phyloP scores from a whole-genome alignment of 2,329 filamentous ascomycete genomes.

The Aspergillus jensenii region DNA sequence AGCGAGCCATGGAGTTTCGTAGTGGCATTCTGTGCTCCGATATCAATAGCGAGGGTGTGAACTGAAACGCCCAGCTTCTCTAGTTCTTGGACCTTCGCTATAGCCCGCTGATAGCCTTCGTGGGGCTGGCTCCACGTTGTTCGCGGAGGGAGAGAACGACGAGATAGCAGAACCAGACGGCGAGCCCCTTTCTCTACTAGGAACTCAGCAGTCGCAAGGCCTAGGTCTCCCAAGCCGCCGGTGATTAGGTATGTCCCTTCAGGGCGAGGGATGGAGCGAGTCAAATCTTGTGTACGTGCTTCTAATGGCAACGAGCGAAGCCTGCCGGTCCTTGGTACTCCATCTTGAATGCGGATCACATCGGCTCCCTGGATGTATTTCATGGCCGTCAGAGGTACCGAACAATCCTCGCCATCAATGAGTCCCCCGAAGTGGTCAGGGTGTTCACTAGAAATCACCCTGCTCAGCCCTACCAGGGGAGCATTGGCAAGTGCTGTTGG shows the following conservation, averaged over 20 bases:
- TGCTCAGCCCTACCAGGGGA: slow-evolving; percentile 36
- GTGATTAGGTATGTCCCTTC: slow-evolving; percentile 46
- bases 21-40: slow-evolving; percentile 25
- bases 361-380: slow-evolving; percentile 41
- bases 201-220: slow-evolving; percentile 38
- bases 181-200: slow-evolving; percentile 43
- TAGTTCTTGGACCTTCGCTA: slow-evolving; percentile 29
- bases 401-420: slow-evolving; percentile 35
- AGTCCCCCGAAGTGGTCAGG: slow-evolving; percentile 38
- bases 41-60: slow-evolving; percentile 36
- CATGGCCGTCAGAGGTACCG: slow-evolving; percentile 36
- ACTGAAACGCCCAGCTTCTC: slow-evolving; percentile 34
- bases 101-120: neutral
- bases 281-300: neutral
- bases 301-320: slow-evolving; percentile 22
- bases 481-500: slow-evolving; percentile 35
- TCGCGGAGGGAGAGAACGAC: slow-evolving; percentile 38
- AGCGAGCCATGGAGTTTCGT: slow-evolving; percentile 19
- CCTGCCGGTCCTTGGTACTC: slow-evolving; percentile 33
- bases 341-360: slow-evolving; percentile 42
- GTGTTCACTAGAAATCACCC: slow-evolving; percentile 41
- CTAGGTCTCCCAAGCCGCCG: slow-evolving; percentile 43
- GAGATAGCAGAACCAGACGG: slow-evolving; percentile 42
- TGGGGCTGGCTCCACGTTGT: slow-evolving; percentile 24
- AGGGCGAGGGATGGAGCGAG: slow-evolving; percentile 5